These are phyloP conservation scores for Lasiodiplodia sp. DNA, from an alignment of 2,329 filamentous ascomycete species.

Conservation along the genomic window DNA sequence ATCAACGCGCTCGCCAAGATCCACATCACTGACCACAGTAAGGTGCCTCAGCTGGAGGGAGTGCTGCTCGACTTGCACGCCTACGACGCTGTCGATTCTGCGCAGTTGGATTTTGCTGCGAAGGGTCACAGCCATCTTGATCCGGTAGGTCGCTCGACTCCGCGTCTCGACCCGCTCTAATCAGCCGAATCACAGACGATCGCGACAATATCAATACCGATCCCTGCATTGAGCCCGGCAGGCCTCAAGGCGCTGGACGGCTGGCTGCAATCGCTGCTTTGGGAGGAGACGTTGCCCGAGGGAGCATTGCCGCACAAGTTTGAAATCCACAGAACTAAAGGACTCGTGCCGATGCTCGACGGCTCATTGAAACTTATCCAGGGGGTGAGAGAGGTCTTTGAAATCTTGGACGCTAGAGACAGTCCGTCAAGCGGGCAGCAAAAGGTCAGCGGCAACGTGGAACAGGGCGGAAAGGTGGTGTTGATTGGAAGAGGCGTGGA, in stretches of 20 bases:
- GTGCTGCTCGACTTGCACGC: constrained; percentile 89
- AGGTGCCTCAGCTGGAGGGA: constrained; percentile 82
- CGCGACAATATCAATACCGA: constrained; percentile 76
- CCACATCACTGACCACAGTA: constrained; percentile 79
- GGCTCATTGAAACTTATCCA: constrained; percentile 81
- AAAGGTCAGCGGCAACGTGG: neutral
- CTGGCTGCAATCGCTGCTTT: constrained; percentile 84
- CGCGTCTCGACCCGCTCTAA: neutral
- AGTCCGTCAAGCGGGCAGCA: neutral
- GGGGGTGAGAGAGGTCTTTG: constrained; percentile 92
- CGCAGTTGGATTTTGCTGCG: constrained; percentile 68
- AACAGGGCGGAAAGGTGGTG: constrained; percentile 33
- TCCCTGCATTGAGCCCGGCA: constrained; percentile 64
- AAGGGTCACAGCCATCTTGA: constrained; percentile 93
- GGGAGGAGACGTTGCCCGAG: constrained; percentile 73
- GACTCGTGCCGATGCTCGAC: constrained; percentile 68
- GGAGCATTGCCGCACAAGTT: constrained; percentile 53
- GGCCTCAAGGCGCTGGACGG: constrained; percentile 73
- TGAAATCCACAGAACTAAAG: constrained; percentile 90
- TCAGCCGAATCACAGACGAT: constrained; percentile 69
- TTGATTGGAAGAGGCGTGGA: constrained; percentile 33
- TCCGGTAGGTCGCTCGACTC: constrained; percentile 64
- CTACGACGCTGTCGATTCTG: constrained; percentile 79
- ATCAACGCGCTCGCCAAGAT: constrained; percentile 92
- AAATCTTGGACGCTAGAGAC: constrained; percentile 72